Conservation (phyloP, 177 flowering plant genomes). For the Telopea speciosissima region DNA sequence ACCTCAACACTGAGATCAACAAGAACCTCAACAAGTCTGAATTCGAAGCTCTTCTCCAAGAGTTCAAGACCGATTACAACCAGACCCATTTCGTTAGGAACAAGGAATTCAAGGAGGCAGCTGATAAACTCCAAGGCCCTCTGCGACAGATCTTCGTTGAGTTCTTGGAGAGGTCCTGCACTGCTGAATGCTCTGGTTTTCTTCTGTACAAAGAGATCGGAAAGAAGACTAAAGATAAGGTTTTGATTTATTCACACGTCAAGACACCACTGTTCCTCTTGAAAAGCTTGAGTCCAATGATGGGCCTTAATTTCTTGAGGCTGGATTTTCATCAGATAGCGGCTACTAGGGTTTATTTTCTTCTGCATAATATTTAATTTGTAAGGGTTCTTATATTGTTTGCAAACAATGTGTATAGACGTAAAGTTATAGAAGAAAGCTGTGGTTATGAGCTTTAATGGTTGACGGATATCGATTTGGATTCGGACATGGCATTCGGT, state of each 20-base stretch:
- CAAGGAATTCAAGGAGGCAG: constrained; percentile 97
- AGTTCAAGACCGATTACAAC: constrained; percentile 93
- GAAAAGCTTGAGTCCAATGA: no score
- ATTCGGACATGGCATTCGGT: no score
- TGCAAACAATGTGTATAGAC: no score
- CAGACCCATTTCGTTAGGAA: constrained; percentile 95
- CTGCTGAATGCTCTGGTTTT: constrained; percentile 97
- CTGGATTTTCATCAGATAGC: no score
- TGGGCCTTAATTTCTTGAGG: no score
- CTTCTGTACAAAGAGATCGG: constrained; percentile 96
- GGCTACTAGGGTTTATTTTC: no score
- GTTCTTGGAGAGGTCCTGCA: constrained; percentile 96
- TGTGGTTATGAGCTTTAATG: no score
- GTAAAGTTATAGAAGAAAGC: no score
- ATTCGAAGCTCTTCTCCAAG: constrained; percentile 84
- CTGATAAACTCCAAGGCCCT: constrained; percentile 82
- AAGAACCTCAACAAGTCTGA: constrained; percentile 74
- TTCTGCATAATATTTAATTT: no score
- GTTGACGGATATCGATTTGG: no score
- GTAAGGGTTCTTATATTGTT: no score
- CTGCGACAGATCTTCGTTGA: constrained; percentile 87
- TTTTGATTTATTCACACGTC: neutral
- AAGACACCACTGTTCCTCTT: neutral
- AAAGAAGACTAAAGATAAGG: constrained; percentile 89
- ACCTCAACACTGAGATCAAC: constrained; percentile 91